Evolutionary conservation across 768 basidiomycete species (phyloP), one percentile per base, ranked within the genome.

Genomic region (Daedaleopsis sinensis): DNA sequence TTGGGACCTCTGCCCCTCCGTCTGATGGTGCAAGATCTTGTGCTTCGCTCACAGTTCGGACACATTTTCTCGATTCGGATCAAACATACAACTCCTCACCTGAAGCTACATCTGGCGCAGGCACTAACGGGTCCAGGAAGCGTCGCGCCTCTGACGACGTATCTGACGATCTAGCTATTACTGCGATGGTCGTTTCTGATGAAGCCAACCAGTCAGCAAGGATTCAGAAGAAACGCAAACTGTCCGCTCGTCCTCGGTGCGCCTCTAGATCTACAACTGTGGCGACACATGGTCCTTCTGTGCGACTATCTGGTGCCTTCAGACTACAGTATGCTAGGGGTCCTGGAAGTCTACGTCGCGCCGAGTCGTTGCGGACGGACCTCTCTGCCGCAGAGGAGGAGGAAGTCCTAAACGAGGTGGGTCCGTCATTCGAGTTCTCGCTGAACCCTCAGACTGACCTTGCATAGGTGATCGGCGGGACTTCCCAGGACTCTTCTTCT

Each of bases 271-370:
- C n/a, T 46, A 10, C 37, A 50, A 2, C 24, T n/a, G 32, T 12
- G 1, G n/a, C 11, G 35, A 24, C 21, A 47, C 6, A n/a, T 18
- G 46, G 23, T 32, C 2, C 19, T 16, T 10, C 19, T 35, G 16
- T 27, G 27, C 21, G 27, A 49, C 44, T 49, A n/a, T 24, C 49
- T 13, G 57, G 51, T 8, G 54, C 48, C n/a, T 58, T 61, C 52
- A 24, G 36, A 10, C 56, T 62, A 7, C 42, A 55, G 16, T 65
- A 65, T 56, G 74, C 77, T 3, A 72, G 62, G 27, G 63, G 68
- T 5, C 75, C 78, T 23, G 80, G 79, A 0, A 81, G 80, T 57
- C 19, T 79, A 12, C 74, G 80, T 42, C 74, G 78, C 24, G 79
- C 79, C 0, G 70, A 67, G 18, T 80, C 79, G 2, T 57, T 82